Evolutionary conservation across 192 early-diverging fungal species (phyloP), one percentile per base, ranked within the genome.

Genomic region (Lobulomyces angularis): DNA sequence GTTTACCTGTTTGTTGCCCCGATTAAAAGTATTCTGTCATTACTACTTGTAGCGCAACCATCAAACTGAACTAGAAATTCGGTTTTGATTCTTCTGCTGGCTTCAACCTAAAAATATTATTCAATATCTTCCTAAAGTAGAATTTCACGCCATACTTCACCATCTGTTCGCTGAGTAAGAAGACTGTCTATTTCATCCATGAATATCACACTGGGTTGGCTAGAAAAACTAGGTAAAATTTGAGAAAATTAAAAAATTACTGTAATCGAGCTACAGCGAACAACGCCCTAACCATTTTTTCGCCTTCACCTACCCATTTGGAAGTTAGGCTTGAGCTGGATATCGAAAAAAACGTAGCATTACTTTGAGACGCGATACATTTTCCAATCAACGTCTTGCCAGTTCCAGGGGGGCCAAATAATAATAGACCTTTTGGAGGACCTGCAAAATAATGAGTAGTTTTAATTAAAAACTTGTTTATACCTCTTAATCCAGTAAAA

Each of bases 101-200:
- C 83, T 45, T 95, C 90, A 27, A 76, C 54, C 55, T n/a, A n/a
- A n/a, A n/a, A n/a, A n/a, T n/a, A n/a, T n/a, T n/a, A n/a, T n/a
- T n/a, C n/a, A n/a, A n/a, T n/a, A n/a, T n/a, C n/a, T n/a, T n/a
- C n/a, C n/a, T n/a, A n/a, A n/a, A n/a, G n/a, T n/a, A n/a, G n/a
- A n/a, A n/a, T n/a, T n/a, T n/a, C n/a, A n/a, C n/a, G n/a, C n/a
- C n/a, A n/a, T n/a, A n/a, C n/a, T n/a, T 95, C 90, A 25, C 85
- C 86, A 36, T 91, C 89, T 0, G 80, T 86, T 11, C 90, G 74
- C 43, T 86, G 79, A 1, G 88, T 83, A 49, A 95, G 45, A 4
- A 95, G 62, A 6, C 86, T 90, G 55, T 95, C 90, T 45, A 95
- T 90, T 60, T 95, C 90, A 48, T 95, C 90, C 27, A 95, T 75